Percentiles rank a stretch among this genome's conserved stretches.
phyloP scores from a whole-genome alignment of 148 eudicot genomes.

The Nepenthes gracilis region DNA sequence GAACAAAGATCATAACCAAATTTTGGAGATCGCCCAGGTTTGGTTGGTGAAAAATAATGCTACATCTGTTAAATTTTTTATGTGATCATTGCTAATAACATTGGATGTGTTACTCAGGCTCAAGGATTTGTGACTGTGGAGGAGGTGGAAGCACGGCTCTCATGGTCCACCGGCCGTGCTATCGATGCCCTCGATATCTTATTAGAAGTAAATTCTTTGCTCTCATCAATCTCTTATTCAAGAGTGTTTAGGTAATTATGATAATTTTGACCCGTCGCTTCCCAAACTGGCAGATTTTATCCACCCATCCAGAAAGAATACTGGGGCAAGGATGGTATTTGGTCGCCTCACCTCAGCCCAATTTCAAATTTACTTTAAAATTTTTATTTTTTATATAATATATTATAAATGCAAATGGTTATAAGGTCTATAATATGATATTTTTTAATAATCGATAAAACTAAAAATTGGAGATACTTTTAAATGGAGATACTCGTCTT shows the following conservation, averaged over 20 bases:
- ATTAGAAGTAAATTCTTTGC: slow-evolving; percentile 46
- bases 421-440: too few relatives aligned
- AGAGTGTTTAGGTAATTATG: background rate
- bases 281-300: too few relatives aligned
- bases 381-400: too few relatives aligned
- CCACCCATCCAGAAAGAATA: too few relatives aligned
- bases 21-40: slow-evolving; percentile 94
- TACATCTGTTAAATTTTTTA: background rate
- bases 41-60: background rate
- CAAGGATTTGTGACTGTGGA: slow-evolving; percentile 90
- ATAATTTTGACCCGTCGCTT: too few relatives aligned
- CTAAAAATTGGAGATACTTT: too few relatives aligned
- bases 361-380: too few relatives aligned
- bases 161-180: slow-evolving; percentile 89
- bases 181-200: slow-evolving; percentile 88
- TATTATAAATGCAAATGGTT: too few relatives aligned
- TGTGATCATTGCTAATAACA: background rate
- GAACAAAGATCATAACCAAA: slow-evolving; percentile 96
- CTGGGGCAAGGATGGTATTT: too few relatives aligned
- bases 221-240: background rate
- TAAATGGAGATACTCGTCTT: too few relatives aligned
- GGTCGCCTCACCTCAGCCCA: too few relatives aligned
- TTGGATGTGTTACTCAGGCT: slow-evolving; percentile 24
- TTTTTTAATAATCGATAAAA: too few relatives aligned
- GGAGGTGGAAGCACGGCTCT: slow-evolving; percentile 69